phyloP scores from a whole-genome alignment of 352 stramenopile species.

The Phytophthora capsici region DNA sequence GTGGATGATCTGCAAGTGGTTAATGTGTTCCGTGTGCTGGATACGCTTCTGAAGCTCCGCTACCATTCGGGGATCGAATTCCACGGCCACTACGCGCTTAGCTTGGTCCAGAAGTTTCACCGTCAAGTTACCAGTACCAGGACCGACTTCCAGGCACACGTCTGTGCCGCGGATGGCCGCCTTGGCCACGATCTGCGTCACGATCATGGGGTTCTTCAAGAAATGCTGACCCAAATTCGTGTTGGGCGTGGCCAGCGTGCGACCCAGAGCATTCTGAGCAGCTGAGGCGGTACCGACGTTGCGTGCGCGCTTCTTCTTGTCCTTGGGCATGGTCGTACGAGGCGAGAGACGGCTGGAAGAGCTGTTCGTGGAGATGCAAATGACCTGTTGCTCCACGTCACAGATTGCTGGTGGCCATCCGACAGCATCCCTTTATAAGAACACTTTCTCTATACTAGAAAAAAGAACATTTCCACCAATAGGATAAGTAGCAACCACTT shows the following conservation, averaged over 20 bases:
- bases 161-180: constrained; percentile 96
- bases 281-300: constrained; percentile 69
- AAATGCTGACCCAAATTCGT: constrained; percentile 99
- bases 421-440: constrained; percentile 27
- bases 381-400: constrained; percentile 32
- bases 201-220: constrained; percentile 98
- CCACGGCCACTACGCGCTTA: constrained; percentile 98
- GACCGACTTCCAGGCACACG: constrained; percentile 97
- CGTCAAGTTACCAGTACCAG: constrained; percentile 99
- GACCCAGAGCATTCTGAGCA: constrained; percentile 81
- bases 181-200: constrained; percentile 97
- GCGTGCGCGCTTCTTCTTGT: constrained; percentile 90
- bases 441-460: constrained; percentile 7
- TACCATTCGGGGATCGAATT: constrained; percentile 99
- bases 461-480: constrained; percentile 7
- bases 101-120: constrained; percentile 96
- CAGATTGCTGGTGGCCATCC: constrained; percentile 40
- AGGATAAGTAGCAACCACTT: not conserved
- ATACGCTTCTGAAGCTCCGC: constrained; percentile 99
- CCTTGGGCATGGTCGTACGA: constrained; percentile 71
- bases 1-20: constrained; percentile 98
- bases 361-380: constrained; percentile 1
- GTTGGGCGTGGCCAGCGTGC: constrained; percentile 96
- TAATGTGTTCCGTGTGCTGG: constrained; percentile 94
- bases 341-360: not conserved